Percentiles rank a stretch among this genome's conserved stretches.
Conservation (phyloP, 2,329 filamentous ascomycete species). For the Ophiostoma ips region DNA sequence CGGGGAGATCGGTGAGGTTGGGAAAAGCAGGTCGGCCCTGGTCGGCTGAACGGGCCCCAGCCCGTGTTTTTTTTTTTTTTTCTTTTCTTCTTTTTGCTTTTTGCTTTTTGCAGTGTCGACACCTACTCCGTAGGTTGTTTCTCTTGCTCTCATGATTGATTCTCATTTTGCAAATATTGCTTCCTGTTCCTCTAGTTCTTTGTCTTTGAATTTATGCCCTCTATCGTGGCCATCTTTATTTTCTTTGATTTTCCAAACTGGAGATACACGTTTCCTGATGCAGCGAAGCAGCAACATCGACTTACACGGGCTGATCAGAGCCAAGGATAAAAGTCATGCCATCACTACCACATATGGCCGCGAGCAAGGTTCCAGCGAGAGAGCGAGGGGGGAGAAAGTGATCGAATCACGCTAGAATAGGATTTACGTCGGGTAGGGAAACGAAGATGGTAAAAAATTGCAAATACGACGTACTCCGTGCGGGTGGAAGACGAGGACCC, state of each 20-base stretch:
- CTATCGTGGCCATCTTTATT: background rate
- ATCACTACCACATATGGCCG: no score
- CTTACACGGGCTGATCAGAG: no score
- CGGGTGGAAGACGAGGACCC: no score
- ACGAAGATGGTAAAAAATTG: no score
- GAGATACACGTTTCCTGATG: background rate
- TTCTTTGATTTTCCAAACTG: background rate
- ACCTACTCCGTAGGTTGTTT: background rate
- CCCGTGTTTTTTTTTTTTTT: background rate
- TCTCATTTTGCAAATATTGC: background rate
- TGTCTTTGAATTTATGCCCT: no score
- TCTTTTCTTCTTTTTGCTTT: background rate
- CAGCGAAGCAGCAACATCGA: background rate
- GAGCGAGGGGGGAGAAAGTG: no score
- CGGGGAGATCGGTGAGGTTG: background rate
- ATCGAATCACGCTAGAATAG: no score
- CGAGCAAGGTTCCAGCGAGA: no score
- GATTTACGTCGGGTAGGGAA: no score
- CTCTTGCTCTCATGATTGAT: background rate
- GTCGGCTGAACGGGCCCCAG: background rate
- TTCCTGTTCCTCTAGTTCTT: no score
- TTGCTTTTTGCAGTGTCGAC: background rate
- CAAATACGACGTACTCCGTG: no score
- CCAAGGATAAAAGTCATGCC: background rate
- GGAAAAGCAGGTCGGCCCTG: background rate